These are phyloP conservation scores for Mycocalia duriaeana DNA, from an alignment of 1,284 basidiomycete genomes.

Conservation along the genomic window DNA sequence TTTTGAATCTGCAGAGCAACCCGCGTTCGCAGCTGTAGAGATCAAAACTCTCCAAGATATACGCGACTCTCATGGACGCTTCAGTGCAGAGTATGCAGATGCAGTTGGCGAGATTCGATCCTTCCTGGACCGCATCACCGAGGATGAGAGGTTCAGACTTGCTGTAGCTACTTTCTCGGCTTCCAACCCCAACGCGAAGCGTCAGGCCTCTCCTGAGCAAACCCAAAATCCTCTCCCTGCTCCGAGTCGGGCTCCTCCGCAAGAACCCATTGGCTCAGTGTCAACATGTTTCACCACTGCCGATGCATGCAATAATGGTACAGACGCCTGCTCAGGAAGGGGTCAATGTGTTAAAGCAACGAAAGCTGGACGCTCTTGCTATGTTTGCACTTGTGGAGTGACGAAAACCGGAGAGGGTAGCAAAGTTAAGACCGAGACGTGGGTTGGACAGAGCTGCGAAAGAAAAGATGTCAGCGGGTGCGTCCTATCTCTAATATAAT, in stretches of 20 bases:
- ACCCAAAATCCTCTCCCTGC: slow-evolving; percentile 52
- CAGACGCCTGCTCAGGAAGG: slow-evolving; percentile 62
- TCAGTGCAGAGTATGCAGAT: slow-evolving; percentile 50
- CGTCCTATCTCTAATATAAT: slow-evolving; percentile 19
- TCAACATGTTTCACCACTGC: slow-evolving; percentile 60
- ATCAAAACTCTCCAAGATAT: slow-evolving; percentile 46
- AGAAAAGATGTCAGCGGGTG: slow-evolving; percentile 75
- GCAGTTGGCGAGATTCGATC: slow-evolving; percentile 40
- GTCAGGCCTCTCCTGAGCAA: slow-evolving; percentile 31
- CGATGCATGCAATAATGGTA: slow-evolving; percentile 56
- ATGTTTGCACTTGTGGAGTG: slow-evolving; percentile 61
- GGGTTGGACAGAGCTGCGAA: slow-evolving; percentile 74
- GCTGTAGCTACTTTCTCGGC: slow-evolving; percentile 46
- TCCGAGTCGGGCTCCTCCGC: slow-evolving; percentile 35
- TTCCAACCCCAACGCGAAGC: slow-evolving; percentile 21
- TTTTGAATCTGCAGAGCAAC: slow-evolving; percentile 37
- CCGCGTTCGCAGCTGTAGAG: slow-evolving; percentile 59
- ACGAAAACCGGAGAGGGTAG: slow-evolving; percentile 43
- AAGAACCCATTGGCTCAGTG: slow-evolving; percentile 52
- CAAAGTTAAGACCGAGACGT: slow-evolving; percentile 52
- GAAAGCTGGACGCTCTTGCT: slow-evolving; percentile 66
- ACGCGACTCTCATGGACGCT: slow-evolving; percentile 38
- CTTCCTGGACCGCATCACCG: slow-evolving; percentile 37
- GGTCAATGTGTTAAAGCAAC: slow-evolving; percentile 59
- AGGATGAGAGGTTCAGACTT: slow-evolving; percentile 38